Base-by-base conservation (phyloP, 495 filamentous ascomycete species). In the Aspergillus conjunctus region DNA sequence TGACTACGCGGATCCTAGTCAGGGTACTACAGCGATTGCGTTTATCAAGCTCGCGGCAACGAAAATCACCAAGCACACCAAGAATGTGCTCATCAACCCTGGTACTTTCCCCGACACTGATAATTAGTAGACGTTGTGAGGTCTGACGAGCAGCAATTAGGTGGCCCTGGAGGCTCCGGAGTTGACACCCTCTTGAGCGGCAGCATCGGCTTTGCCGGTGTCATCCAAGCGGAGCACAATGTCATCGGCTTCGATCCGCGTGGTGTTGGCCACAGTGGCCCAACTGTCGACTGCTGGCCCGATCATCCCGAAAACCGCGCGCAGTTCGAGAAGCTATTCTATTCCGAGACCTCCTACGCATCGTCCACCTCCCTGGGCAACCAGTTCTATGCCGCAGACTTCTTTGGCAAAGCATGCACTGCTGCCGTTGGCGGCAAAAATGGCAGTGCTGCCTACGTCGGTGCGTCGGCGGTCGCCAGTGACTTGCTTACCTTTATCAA, bases 191-290 rank as follows among this genome's bases (percentile, higher is more conserved):
- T 73, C 59, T 76, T 46, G 26, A 5, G 2, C 26, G 26, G 26
- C 60, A 75, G 22, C 68, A 51, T 21, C 44, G 2, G n/a, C 26
- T 57, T 58, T 5, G 46, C 45, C 0, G 18, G 26, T 22, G 54
- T 44, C 33, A 21, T 51, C 17, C 46, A 51, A 30, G 56, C 75
- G 43, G 64, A 71, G 30, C 79, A 72, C 61, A 80, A 82, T 55
- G 64, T 82, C 50, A 62, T 83, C 49, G 66, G 69, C n/a, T 82
- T 81, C 57, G 81, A 82, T 60, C 77, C 79, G 15, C 72, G 81
- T 7, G 79, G 81, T n/a, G 70, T 82, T 3, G 73, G 71, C 43
- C 64, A 71, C 17, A 75, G 75, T n/a, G 66, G 58, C 4, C 79
- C 77, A 6, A 31, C 30, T 8, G 66, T 73, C 1, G 53, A 68